Base-by-base conservation (phyloP, 352 stramenopile species). In the Phytophthora pluvialis region DNA sequence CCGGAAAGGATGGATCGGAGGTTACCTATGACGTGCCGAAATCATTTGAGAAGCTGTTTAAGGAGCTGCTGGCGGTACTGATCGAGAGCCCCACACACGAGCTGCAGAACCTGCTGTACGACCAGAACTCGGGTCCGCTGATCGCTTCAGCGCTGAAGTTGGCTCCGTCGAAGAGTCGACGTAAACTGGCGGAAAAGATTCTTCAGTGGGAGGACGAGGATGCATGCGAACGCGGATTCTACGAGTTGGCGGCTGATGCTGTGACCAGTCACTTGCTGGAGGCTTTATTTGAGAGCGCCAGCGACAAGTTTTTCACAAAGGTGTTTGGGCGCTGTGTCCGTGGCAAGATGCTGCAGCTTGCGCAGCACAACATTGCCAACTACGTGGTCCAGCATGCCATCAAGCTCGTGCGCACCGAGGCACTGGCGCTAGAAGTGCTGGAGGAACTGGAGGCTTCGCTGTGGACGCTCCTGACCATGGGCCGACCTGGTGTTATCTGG, bases 361-460 rank as follows among this genome's bases (percentile, higher is more conserved):
- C 70, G 5, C 64, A 93, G 65, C 83, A 94, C 61, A 74, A 71
- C 40, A 90, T 94, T 52, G 77, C 83, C 12, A 94, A 94, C 63
- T 94, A 91, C 49, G 86, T 94, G n/a, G 77, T 94, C 6, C 86
- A 94, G 63, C 70, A 92, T 43, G 80, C 69, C 9, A 80, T 94
- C 29, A 71, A 86, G 52, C 75, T 77, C n/a, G 74, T 90, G 18
- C 54, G 66, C 48, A 78, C 67, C 2, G 35, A 72, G 9, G 73
- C 73, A 1, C 44, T 91, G 12, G 86, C 86, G 4, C 15, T 57
- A 9, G 66, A 87, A 26, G 79, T 93, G 31, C 56, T 92, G 9
- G 54, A 73, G 11, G 86, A 94, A 61, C 60, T 94, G 39, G 65
- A 83, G 47, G 46, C 69, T 10, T 76, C 81, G 10, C 49, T 90